phyloP scores from a whole-genome alignment of 2,329 filamentous ascomycete species.

The Calonectria pteridis region DNA sequence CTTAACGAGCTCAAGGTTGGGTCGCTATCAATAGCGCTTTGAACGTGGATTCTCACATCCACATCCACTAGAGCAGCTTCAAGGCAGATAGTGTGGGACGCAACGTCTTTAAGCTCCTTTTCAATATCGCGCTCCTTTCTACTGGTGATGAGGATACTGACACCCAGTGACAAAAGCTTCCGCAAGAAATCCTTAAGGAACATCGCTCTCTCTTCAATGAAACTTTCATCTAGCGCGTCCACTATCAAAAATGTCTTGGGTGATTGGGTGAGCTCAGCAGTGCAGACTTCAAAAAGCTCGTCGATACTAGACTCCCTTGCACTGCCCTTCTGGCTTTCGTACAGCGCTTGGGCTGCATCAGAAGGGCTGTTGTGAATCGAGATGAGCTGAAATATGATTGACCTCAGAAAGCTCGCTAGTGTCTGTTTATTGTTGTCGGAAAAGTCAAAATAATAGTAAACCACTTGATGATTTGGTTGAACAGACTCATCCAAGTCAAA shows the following conservation, averaged over 20 bases:
- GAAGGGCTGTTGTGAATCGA: neutral
- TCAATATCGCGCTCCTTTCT: constrained; percentile 14
- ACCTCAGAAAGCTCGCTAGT: neutral
- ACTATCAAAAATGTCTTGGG: neutral
- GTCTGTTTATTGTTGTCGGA: neutral
- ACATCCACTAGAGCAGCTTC: neutral
- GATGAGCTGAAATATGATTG: neutral
- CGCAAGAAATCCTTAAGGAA: neutral
- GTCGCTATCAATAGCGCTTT: neutral
- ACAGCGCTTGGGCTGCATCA: neutral
- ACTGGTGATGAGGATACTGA: neutral
- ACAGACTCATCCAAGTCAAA: neutral
- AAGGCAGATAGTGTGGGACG: neutral
- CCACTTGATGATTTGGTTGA: neutral
- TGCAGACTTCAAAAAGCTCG: neutral
- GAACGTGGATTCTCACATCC: neutral
- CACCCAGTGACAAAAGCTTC: neutral
- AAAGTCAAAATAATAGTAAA: constrained; percentile 6
- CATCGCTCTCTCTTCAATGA: neutral
- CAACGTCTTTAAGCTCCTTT: neutral
- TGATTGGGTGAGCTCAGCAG: neutral
- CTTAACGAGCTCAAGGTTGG: neutral
- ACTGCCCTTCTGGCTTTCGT: neutral
- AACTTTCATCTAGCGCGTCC: constrained; percentile 9
- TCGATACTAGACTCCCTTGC: neutral